A percentile compares a stretch with the other conserved stretches of the same genome.
Conservation (phyloP, 441 rosid species). For the Gossypium lobatum region DNA sequence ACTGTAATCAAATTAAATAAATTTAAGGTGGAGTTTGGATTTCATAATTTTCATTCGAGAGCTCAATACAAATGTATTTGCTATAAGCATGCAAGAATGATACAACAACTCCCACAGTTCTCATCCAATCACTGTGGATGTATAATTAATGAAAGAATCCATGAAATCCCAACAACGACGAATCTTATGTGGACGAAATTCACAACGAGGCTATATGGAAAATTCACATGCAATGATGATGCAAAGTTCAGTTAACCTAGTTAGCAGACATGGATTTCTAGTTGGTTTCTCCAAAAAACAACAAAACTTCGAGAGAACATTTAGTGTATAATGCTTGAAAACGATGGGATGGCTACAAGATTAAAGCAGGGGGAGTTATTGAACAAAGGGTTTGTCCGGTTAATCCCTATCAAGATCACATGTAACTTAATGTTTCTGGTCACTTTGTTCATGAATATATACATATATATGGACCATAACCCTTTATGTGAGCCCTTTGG, state of each 20-base stretch:
- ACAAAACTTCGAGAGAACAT: neutral
- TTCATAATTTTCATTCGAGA: too few species aligned
- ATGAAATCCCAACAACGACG: neutral
- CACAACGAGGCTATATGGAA: neutral
- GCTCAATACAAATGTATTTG: too few species aligned
- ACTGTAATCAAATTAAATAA: too few species aligned
- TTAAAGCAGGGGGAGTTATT: neutral
- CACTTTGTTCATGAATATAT: constrained; percentile 18
- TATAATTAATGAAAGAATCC: constrained; percentile 5
- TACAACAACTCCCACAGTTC: neutral
- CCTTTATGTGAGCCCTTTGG: constrained; percentile 5
- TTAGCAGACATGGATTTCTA: neutral
- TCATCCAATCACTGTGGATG: neutral
- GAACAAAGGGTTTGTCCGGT: constrained; percentile 17
- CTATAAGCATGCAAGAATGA: neutral
- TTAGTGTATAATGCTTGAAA: constrained; percentile 3
- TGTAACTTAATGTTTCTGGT: constrained; percentile 15
- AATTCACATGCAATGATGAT: constrained; percentile 2
- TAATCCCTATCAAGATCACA: constrained; percentile 27
- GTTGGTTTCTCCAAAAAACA: neutral
- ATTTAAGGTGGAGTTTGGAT: too few species aligned
- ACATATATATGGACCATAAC: neutral
- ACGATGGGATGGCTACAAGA: constrained; percentile 12
- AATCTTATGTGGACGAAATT: constrained; percentile 1
- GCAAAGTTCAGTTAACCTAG: constrained; percentile 7